phyloP scores from a whole-genome alignment of 768 basidiomycete genomes.

The Trametes elegans region DNA sequence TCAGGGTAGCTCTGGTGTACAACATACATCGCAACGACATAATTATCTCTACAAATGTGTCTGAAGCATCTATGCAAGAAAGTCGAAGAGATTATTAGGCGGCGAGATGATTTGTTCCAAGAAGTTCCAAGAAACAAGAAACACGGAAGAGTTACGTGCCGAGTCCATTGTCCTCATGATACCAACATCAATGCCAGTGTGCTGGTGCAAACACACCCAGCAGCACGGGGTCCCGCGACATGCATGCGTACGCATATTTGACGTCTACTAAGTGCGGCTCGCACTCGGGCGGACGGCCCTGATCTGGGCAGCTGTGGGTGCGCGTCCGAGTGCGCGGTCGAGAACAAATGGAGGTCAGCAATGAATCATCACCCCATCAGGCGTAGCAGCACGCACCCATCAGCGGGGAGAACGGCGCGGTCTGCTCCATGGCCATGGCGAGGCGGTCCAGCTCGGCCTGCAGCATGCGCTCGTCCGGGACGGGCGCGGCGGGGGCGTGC shows the following conservation, averaged over 20 bases:
- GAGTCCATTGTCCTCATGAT: too few relatives aligned
- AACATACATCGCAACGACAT: too few relatives aligned
- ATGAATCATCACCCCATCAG: slow-evolving; percentile 3
- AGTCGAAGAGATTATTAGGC: not conserved
- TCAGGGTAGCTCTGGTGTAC: not conserved
- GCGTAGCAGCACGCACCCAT: slow-evolving; percentile 1
- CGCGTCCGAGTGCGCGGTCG: too few relatives aligned
- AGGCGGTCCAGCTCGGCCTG: slow-evolving; percentile 1
- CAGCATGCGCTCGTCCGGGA: slow-evolving; percentile 14
- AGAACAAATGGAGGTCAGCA: slow-evolving; percentile 2
- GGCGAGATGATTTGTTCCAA: not conserved
- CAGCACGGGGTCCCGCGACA: not conserved
- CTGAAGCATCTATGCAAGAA: not conserved
- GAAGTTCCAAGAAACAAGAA: not conserved
- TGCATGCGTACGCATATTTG: not conserved
- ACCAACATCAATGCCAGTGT: not conserved
- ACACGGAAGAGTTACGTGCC: too few relatives aligned
- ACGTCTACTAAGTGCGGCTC: not conserved
- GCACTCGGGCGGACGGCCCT: slow-evolving; percentile 1
- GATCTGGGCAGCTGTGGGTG: slow-evolving; percentile 15
- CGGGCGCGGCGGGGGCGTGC: too few relatives aligned
- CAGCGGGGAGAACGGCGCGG: slow-evolving; percentile 6
- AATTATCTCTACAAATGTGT: too few relatives aligned
- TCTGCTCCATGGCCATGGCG: slow-evolving; percentile 9
- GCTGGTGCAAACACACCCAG: not conserved